Conservation (phyloP, 306 rosid species). For the Begonia masoniana region DNA sequence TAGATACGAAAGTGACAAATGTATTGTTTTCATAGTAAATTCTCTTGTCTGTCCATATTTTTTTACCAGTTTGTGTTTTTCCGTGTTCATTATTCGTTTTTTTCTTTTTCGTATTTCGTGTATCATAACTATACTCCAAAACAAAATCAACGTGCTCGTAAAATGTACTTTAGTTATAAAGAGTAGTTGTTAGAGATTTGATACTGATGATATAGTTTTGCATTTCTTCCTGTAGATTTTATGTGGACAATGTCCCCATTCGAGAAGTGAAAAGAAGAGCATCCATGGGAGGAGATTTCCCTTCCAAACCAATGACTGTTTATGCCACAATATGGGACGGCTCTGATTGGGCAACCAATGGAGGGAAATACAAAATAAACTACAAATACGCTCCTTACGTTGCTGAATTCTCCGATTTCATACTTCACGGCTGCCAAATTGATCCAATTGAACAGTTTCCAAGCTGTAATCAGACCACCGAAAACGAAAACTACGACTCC, state of each 20-base stretch:
- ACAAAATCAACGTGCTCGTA: too few species aligned
- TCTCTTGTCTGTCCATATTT: too few species aligned
- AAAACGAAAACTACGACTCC: slow-evolving; percentile 16
- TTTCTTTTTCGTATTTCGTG: too few species aligned
- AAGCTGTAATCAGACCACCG: slow-evolving; percentile 31
- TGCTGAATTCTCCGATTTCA: slow-evolving; percentile 58
- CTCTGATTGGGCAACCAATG: slow-evolving; percentile 94
- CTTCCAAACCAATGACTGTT: slow-evolving; percentile 85
- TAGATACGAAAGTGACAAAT: too few species aligned
- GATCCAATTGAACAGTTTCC: slow-evolving; percentile 55
- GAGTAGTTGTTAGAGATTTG: too few species aligned
- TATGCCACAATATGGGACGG: slow-evolving; percentile 98
- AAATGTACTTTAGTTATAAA: too few species aligned
- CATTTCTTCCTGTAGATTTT: slow-evolving; percentile 46
- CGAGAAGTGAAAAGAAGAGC: slow-evolving; percentile 62
- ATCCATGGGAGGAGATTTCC: slow-evolving; percentile 85
- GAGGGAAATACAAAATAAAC: slow-evolving; percentile 81
- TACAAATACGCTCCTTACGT: slow-evolving; percentile 84
- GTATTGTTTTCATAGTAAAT: too few species aligned
- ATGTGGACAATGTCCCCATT: slow-evolving; percentile 77
- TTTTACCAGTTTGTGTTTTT: too few species aligned
- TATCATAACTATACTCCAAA: too few species aligned
- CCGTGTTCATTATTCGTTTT: too few species aligned
- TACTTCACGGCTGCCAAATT: slow-evolving; percentile 81
- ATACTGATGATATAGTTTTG: background rate